Percentiles rank a stretch among this genome's conserved stretches.
Evolutionary conservation across 1,139 yeast species (phyloP).

Genomic region (Nadsonia starkeyi-henricii): DNA sequence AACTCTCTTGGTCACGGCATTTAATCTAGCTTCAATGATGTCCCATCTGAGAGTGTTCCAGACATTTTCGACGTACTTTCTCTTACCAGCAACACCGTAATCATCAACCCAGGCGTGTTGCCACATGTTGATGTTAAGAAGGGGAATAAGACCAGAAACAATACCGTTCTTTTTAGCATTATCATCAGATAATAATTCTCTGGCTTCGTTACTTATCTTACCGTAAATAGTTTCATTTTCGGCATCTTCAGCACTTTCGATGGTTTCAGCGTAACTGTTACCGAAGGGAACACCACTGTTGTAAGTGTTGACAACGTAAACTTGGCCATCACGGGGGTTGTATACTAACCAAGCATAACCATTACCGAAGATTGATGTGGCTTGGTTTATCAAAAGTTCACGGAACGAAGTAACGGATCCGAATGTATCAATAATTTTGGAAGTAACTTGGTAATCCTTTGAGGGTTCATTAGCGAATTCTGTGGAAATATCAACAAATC

Average conservation of each 20-base stretch:
- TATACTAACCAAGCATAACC: constrained; percentile 88
- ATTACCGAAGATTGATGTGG: constrained; percentile 51
- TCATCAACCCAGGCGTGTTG: constrained; percentile 73
- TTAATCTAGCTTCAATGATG: constrained; percentile 29
- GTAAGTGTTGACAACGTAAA: constrained; percentile 55
- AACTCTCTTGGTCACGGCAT: background rate
- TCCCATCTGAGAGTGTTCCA: constrained; percentile 85
- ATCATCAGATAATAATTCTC: constrained; percentile 6
- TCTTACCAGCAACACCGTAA: constrained; percentile 73
- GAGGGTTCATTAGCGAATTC: constrained; percentile 14
- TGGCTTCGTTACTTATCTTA: constrained; percentile 4
- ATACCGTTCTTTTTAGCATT: constrained; percentile 5
- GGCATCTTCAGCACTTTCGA: constrained; percentile 4
- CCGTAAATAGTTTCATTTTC: constrained; percentile 3
- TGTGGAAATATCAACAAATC: constrained; percentile 13
- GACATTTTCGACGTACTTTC: constrained; percentile 56
- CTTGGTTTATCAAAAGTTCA: constrained; percentile 41
- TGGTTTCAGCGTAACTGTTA: constrained; percentile 6
- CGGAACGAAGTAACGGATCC: constrained; percentile 37
- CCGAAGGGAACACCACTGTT: constrained; percentile 82
- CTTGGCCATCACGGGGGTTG: constrained; percentile 31
- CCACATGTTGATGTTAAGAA: constrained; percentile 73
- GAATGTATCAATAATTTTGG: constrained; percentile 22
- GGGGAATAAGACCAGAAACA: constrained; percentile 46
- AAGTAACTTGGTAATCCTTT: constrained; percentile 1